phyloP scores from a whole-genome alignment of 495 filamentous ascomycete species.

The Podospora conica region DNA sequence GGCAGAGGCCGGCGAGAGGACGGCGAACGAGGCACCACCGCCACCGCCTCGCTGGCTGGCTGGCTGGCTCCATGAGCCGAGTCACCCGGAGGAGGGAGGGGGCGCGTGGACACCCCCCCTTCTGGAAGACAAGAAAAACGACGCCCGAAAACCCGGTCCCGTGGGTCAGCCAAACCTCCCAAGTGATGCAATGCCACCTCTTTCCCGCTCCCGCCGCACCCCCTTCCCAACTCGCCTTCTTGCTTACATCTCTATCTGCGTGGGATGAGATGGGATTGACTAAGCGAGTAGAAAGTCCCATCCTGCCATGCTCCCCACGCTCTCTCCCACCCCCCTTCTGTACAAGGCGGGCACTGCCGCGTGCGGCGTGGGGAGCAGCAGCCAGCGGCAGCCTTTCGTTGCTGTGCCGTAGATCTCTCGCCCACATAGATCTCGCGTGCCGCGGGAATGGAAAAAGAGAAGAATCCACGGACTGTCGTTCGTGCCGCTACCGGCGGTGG shows the following conservation, averaged over 20 bases:
- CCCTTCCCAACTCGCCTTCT: not conserved
- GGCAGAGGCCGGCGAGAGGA: no score
- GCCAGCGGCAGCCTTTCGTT: not conserved
- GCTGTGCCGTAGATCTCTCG: constrained; percentile 1
- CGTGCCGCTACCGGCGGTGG: not conserved
- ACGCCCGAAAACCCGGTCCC: not conserved
- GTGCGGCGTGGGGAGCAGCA: not conserved
- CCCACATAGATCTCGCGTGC: not conserved
- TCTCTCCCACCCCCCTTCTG: not conserved
- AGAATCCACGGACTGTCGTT: not conserved
- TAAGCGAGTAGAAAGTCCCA: not conserved
- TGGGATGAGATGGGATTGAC: not conserved
- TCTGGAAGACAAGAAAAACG: not conserved
- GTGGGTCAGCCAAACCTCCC: not conserved
- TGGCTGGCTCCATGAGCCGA: no score
- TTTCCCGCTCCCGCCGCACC: not conserved
- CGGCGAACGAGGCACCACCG: no score
- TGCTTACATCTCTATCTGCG: not conserved
- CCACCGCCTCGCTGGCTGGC: no score
- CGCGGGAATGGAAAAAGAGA: not conserved
- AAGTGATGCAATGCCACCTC: not conserved
- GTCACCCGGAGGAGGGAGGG: no score
- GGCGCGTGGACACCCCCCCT: not conserved
- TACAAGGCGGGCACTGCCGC: not conserved
- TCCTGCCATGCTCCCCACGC: not conserved